Percentiles rank a stretch among this genome's conserved stretches.
These are phyloP conservation scores for Zygosaccharomyces lentus DNA, from an alignment of 805 yeast species.

Conservation along the genomic window DNA sequence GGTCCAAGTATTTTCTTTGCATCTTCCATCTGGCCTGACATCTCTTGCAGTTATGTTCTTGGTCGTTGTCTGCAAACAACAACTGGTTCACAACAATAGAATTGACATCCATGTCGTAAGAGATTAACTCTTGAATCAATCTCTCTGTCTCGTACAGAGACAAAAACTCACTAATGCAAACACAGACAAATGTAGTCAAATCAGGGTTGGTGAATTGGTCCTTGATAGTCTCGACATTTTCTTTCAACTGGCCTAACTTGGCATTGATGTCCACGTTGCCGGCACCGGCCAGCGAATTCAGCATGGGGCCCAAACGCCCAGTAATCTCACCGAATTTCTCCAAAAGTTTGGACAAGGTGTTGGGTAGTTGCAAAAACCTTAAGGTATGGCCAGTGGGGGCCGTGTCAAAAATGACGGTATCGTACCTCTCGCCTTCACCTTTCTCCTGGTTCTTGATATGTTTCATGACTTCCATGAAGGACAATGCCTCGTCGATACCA, in stretches of 20 bases:
- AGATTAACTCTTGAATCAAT: constrained; percentile 91
- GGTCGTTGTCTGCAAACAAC: constrained; percentile 70
- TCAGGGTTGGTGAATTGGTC: constrained; percentile 95
- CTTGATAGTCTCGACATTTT: constrained; percentile 80
- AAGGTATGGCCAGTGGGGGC: constrained; percentile 99
- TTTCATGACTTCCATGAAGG: constrained; percentile 96
- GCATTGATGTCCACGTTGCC: constrained; percentile 54
- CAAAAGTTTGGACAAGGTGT: constrained; percentile 82
- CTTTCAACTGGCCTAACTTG: constrained; percentile 67
- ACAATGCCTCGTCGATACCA: constrained; percentile 96
- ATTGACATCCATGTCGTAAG: constrained; percentile 94
- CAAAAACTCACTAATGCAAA: constrained; percentile 94
- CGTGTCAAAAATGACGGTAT: constrained; percentile 95
- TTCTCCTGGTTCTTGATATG: constrained; percentile 77
- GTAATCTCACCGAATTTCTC: constrained; percentile 84
- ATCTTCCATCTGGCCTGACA: constrained; percentile 91
- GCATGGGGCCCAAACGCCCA: constrained; percentile 85
- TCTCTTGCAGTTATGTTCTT: constrained; percentile 73
- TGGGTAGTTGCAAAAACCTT: constrained; percentile 90
- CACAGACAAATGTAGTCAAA: constrained; percentile 91
- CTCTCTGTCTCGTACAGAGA: constrained; percentile 97
- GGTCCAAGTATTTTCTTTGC: constrained; percentile 93
- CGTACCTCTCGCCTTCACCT: constrained; percentile 48
- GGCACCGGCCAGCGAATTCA: constrained; percentile 72
- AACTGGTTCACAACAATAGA: constrained; percentile 94